Percentiles rank a stretch among this genome's conserved stretches.
These are phyloP conservation scores for Boletus bicolor DNA, from an alignment of 768 basidiomycete genomes.

Conservation along the genomic window DNA sequence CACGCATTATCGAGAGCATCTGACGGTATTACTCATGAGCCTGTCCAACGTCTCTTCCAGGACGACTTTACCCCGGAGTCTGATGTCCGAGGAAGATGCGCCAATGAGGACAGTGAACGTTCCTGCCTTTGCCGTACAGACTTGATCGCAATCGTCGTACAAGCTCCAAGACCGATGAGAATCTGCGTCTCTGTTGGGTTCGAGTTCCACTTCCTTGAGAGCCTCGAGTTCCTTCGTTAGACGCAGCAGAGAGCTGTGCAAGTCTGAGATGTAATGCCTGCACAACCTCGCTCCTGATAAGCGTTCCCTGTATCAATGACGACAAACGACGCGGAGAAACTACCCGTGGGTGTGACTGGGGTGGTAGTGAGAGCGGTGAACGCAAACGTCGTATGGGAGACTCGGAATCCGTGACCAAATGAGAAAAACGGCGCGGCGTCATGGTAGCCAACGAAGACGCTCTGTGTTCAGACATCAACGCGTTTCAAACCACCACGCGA, in stretches of 20 bases:
- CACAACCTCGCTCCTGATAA: too few relatives aligned
- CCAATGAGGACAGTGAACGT: not conserved
- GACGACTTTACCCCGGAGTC: not conserved
- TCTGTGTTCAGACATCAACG: not conserved
- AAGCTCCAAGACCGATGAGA: not conserved
- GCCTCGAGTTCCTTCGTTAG: not conserved
- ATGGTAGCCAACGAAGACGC: not conserved
- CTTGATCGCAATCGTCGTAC: not conserved
- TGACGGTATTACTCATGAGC: not conserved
- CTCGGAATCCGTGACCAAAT: not conserved
- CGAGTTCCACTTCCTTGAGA: not conserved
- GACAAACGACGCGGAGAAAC: not conserved
- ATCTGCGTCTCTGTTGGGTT: not conserved
- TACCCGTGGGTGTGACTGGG: not conserved
- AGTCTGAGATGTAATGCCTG: not conserved
- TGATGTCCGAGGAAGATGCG: not conserved
- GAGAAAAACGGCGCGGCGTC: not conserved
- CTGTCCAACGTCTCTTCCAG: not conserved
- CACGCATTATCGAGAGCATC: not conserved
- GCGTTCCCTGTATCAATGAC: not conserved
- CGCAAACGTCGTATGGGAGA: not conserved
- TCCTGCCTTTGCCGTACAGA: not conserved
- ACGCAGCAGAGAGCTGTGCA: not conserved
- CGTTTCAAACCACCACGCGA: not conserved
- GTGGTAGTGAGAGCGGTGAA: not conserved